phyloP scores from a whole-genome alignment of 2,329 filamentous ascomycete species.

The Beauveria sp. region DNA sequence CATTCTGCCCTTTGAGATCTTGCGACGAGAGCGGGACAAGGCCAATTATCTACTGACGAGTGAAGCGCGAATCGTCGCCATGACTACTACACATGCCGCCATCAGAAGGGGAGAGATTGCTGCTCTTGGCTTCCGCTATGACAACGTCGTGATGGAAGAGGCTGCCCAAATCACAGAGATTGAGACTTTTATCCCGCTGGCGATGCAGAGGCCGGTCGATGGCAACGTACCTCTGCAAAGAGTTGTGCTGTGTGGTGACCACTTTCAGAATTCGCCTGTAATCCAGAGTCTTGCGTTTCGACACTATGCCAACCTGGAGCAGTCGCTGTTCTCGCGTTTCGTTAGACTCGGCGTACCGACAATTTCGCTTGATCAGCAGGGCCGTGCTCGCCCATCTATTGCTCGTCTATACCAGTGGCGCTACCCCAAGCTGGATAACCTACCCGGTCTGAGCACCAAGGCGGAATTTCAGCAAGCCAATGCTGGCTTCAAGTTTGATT shows the following conservation, averaged over 20 bases:
- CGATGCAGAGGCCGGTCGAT: conserved; percentile 74
- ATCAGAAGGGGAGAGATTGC: conserved; percentile 90
- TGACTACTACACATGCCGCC: conserved; percentile 97
- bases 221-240: conserved; percentile 73
- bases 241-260: conserved; percentile 88
- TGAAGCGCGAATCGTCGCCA: conserved; percentile 94
- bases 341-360: conserved; percentile 88
- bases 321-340: conserved; percentile 87
- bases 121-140: conserved; percentile 88
- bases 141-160: conserved; percentile 98
- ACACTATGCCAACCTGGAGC: conserved; percentile 91
- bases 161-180: conserved; percentile 96
- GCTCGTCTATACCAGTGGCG: conserved; percentile 91
- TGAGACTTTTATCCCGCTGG: conserved; percentile 90
- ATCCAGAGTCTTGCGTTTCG: conserved; percentile 92
- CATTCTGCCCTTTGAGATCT: conserved; percentile 88
- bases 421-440: conserved; percentile 70
- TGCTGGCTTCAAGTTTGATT: conserved; percentile 86
- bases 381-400: conserved; percentile 78
- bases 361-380: conserved; percentile 86
- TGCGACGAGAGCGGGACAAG: conserved; percentile 82
- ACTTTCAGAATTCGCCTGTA: conserved; percentile 92
- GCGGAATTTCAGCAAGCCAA: conserved; percentile 76
- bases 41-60: conserved; percentile 92
- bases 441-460: conserved; percentile 62